Evolutionary conservation across 129 eudicot species (phyloP), one percentile per base, ranked within the genome.

Genomic region (Centaurea solstitialis): DNA sequence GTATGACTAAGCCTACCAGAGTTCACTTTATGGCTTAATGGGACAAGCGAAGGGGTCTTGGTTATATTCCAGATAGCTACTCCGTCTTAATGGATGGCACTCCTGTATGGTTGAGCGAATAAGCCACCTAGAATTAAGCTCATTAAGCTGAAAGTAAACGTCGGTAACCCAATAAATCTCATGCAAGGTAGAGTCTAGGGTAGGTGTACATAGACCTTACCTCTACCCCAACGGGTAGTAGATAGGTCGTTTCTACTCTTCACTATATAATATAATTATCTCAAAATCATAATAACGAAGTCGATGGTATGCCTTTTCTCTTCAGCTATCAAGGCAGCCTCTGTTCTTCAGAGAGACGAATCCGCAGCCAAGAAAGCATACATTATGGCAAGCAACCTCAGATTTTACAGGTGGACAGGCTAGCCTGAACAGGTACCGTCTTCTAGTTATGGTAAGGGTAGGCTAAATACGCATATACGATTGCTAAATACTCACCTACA

Each of bases 351-450:
- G 87, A 69, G 87, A 84, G 68, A 84, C 87, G 3, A 84, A 84
- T 41, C 87, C 87, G 2, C 87, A 84, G 50, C 87, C 87, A 11
- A 50, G 87, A 75, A 84, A 84, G 40, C 87, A 84, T 64, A 84
- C 87, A 6, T 79, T 84, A 70, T 94, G 98, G 98, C 98, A 92
- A 86, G 91, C 97, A 50, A 92, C 98, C 30, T 76, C 96, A 15
- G 98, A 94, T 81, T 92, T 94, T 79, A 92, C 98, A 53, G 83
- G 91, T 80, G 98, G 97, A 75, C 91, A 94, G 76, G 98, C 97
- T 70, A 88, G 94, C 84, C 74, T 90, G 33, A 86, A 88, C 70
- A 91, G 91, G 98, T 91, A 82, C 11, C 13, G 21, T 23, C 24
- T 38, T 73, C 72, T 28, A 9, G 72, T 40, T 39, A 17, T 10